Evolutionary conservation across 148 eudicot genomes (phyloP), one percentile per base, ranked within the genome.

Genomic region (Chenopodium formosanum): DNA sequence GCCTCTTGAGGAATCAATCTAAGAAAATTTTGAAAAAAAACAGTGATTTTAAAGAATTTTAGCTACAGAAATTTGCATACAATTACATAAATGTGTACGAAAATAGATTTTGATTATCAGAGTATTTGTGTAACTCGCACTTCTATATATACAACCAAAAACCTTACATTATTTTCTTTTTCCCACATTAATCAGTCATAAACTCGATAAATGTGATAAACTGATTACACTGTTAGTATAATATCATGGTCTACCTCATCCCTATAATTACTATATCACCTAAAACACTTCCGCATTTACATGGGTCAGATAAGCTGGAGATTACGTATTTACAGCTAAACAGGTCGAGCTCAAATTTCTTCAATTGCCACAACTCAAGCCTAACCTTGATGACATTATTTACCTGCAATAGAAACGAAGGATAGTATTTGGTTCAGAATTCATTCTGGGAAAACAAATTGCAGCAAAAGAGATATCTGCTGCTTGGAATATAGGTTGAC

Each of bases 341-440:
- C 17, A 3, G 71, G 7, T 19, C 32, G 64, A 65, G 37, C 23
- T 80, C 60, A 52, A 65, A 80, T 56, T 19, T 37, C 50, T 31
- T 73, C 47, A 22, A 32, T 11, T 60, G 25, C 34, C 68, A 56
- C 63, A 62, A 47, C 20, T 69, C 19, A 50, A 70, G 50, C 69
- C 80, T 72, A 27, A 60, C 74, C 56, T 71, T 63, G 64, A 56
- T 17, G 74, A 32, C 73, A 22, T 62, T 80, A 76, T 80, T 63
- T 84, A 84, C 86, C 86, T 84, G 81, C 81, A 66, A 9, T 17
- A 52, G 47, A 32, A 77, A 71, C 68, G 56, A 52, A 63, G 0
- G 16, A 56, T 37, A 6, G 27, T 12, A 70, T 40, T 40, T 37
- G 13, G 23, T 23, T 40, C 14, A 70, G n/a, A 23, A 70, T 1